Evolutionary conservation across 257 asterid genomes (phyloP).

Genomic region (Ilex asprella): DNA sequence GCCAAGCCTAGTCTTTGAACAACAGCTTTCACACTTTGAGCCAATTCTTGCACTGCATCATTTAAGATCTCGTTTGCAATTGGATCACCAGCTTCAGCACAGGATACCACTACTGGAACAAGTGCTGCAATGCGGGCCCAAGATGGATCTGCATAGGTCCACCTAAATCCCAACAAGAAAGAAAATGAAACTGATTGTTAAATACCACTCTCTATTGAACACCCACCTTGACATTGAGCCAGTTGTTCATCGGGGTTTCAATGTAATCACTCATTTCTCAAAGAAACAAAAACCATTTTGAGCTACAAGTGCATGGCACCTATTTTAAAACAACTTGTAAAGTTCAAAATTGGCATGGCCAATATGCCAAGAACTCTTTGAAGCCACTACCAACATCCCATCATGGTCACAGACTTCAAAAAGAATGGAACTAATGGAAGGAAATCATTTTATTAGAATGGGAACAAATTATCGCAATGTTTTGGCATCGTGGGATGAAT

Average conservation of each 20-base stretch:
- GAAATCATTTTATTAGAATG: no score
- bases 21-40: slow-evolving; percentile 77
- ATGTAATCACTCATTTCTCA: no score
- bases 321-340: no score
- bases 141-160: slow-evolving; percentile 98
- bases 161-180: slow-evolving; percentile 77
- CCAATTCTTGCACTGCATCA: slow-evolving; percentile 77
- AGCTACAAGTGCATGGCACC: no score
- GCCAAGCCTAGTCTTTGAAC: slow-evolving; percentile 68
- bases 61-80: slow-evolving; percentile 71
- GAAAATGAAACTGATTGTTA: slow-evolving; percentile 29
- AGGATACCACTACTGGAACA: slow-evolving; percentile 81
- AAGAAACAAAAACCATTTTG: no score
- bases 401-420: no score
- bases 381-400: no score
- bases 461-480: no score
- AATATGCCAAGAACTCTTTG: no score
- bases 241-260: slow-evolving; percentile 1
- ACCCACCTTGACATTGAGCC: slow-evolving; percentile 1
- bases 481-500: no score
- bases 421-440: no score
- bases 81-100: slow-evolving; percentile 90
- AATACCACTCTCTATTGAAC: slow-evolving; percentile 1
- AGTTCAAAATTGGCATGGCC: no score
- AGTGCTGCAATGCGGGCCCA: slow-evolving; percentile 99